Conservation (phyloP, 225 moss, liverwort and hornwort genomes). For the Takakia lepidozioides region DNA sequence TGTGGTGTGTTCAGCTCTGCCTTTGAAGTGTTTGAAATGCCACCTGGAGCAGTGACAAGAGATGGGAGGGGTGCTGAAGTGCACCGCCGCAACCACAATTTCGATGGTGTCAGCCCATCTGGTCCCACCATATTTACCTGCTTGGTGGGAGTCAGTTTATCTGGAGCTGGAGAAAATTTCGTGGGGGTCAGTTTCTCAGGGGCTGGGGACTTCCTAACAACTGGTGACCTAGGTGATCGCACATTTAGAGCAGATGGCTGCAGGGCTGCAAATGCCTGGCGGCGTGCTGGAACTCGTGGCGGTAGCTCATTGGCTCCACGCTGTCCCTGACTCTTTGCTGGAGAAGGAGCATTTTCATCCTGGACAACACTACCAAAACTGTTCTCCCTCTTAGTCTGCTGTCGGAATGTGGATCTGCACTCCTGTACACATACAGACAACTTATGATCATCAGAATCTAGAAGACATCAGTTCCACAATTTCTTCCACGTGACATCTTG, state of each 20-base stretch:
- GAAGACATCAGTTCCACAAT: too few relatives aligned
- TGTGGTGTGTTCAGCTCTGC: slow-evolving; percentile 1
- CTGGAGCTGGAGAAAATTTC: slow-evolving; percentile 26
- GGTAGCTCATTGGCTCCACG: slow-evolving; percentile 38
- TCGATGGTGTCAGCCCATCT: slow-evolving; percentile 19
- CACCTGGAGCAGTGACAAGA: slow-evolving; percentile 15
- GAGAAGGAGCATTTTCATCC: slow-evolving; percentile 36
- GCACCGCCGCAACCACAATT: slow-evolving; percentile 55
- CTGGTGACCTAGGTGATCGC: slow-evolving; percentile 30
- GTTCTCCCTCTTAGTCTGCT: slow-evolving; percentile 13
- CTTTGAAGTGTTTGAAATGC: slow-evolving; percentile 2
- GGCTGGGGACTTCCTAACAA: slow-evolving; percentile 21
- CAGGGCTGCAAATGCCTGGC: slow-evolving; percentile 49
- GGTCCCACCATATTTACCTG: slow-evolving; percentile 16
- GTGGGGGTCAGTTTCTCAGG: slow-evolving; percentile 24
- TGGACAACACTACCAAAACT: slow-evolving; percentile 14
- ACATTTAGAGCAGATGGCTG: slow-evolving; percentile 45
- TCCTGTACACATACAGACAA: slow-evolving; percentile 6
- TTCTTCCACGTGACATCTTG: too few relatives aligned
- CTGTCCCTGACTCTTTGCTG: slow-evolving; percentile 25
- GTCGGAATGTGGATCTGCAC: slow-evolving; percentile 8
- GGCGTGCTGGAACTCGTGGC: slow-evolving; percentile 46
- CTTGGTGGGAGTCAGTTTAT: slow-evolving; percentile 32
- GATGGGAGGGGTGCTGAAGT: slow-evolving; percentile 42
- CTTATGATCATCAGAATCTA: too few relatives aligned